Base-by-base conservation (phyloP, 805 yeast genomes). In the Kluyveromyces siamensis region DNA sequence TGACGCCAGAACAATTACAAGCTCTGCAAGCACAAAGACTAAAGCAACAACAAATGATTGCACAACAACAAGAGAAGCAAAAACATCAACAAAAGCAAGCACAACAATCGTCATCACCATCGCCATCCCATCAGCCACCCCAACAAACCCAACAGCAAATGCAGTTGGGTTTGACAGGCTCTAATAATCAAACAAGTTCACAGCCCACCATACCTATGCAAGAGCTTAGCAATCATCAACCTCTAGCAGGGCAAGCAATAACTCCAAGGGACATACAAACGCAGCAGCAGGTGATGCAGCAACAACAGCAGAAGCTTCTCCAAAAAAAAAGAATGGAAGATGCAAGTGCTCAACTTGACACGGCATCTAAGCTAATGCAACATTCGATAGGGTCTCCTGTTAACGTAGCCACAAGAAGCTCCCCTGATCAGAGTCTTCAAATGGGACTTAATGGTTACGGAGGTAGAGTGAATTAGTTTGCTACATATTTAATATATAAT, bases 311-410 rank as follows among this genome's bases (percentile, higher is more conserved):
- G 45, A 66, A 63, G 37, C 66, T 62, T 43, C 43, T 61, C 6
- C 68, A 65, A 47, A 67, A 65, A 39, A 66, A 62, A 42, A 55
- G 61, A 33, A 61, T 61, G 42, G 67, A 65, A 49, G 63, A 61
- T 8, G 68, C 66, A 6, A 66, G 66, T 14, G 61, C 55, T 40
- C 66, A 63, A 41, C 44, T 62, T 17, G 62, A 66, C 2, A 63
- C 63, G 44, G 62, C 65, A 4, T 56, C 64, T n/a, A 59, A 60
- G 50, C 44, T 61, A 27, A 58, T 57, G 62, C 64, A 57, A 48
- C 56, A 46, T n/a, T 36, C 47, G 8, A 43, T 50, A 8, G 53
- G 53, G 2, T 50, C 53, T 11, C 53, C 53, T 11, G 53, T 50
- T 33, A 50, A 50, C 27, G 30, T 45, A 40, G 45, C 25, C n/a